Conservation (phyloP, 768 basidiomycete species). For the Russula griseocarnosa region DNA sequence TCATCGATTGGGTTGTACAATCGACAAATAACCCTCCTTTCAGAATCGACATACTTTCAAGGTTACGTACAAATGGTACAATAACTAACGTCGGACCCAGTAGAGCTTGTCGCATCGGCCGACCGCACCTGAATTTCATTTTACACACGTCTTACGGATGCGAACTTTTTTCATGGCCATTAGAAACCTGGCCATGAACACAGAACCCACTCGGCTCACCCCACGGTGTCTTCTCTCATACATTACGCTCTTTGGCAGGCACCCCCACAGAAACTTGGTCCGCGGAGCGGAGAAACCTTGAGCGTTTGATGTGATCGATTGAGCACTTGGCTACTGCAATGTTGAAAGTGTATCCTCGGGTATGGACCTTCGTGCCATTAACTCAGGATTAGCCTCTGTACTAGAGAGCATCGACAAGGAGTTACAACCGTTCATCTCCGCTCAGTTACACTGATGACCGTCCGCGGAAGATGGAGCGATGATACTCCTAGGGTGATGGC, state of each 20-base stretch:
- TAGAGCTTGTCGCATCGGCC: conserved; percentile 11
- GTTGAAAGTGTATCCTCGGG: not conserved
- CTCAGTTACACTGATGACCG: conserved; percentile 1
- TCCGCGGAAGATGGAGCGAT: conserved; percentile 5
- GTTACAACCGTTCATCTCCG: conserved; percentile 1
- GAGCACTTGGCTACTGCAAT: conserved; percentile 9
- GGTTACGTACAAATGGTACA: conserved; percentile 16
- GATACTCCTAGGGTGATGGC: too few species aligned
- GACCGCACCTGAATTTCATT: not conserved
- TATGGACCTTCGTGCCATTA: not conserved
- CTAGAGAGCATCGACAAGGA: not conserved
- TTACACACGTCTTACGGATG: not conserved
- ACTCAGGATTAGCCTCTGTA: conserved; percentile 6
- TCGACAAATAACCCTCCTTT: conserved; percentile 14
- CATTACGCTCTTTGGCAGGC: conserved; percentile 1
- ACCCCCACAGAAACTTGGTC: conserved; percentile 12
- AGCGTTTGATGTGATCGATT: conserved; percentile 5
- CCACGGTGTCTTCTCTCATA: not conserved
- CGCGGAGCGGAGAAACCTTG: conserved; percentile 24
- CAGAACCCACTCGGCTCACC: not conserved
- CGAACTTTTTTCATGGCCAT: not conserved
- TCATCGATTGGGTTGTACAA: conserved; percentile 12
- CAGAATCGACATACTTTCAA: conserved; percentile 13
- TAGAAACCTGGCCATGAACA: not conserved
- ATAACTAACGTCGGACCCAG: conserved; percentile 10